Percentiles rank a stretch among this genome's conserved stretches.
Conservation (phyloP, 306 rosid genomes). For the Mimosa pudica region DNA sequence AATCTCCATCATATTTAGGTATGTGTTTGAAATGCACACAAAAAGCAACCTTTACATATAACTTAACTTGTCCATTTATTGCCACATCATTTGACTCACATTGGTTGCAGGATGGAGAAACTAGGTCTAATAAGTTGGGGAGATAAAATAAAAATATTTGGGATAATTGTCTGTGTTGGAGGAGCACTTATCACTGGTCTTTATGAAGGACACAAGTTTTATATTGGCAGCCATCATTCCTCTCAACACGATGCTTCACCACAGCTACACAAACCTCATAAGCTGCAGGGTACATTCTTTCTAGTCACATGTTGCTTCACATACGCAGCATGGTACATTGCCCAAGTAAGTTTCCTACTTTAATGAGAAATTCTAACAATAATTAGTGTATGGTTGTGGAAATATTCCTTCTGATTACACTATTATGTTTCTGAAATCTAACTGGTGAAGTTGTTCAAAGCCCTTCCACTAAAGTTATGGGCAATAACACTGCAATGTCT, state of each 20-base stretch:
- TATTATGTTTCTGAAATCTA: too few species aligned
- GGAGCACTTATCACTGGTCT: constrained; percentile 48
- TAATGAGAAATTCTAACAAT: neutral
- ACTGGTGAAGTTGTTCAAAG: too few species aligned
- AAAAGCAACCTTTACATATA: neutral
- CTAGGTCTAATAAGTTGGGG: constrained; percentile 32
- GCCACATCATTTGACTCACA: neutral
- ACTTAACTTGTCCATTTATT: neutral
- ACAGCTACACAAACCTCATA: constrained; percentile 25
- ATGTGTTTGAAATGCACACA: neutral
- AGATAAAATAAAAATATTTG: constrained; percentile 42
- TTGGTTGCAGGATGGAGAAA: constrained; percentile 44
- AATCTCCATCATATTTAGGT: constrained; percentile 50
- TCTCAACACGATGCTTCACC: neutral
- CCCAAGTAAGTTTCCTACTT: constrained; percentile 40
- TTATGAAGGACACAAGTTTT: constrained; percentile 42
- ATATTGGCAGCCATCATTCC: constrained; percentile 19
- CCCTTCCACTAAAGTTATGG: too few species aligned
- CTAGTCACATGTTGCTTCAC: constrained; percentile 43
- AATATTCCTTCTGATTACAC: too few species aligned
- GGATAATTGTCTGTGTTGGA: constrained; percentile 51
- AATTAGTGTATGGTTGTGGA: neutral
- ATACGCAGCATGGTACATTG: constrained; percentile 46
- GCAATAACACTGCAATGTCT: too few species aligned
- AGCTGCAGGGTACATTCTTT: constrained; percentile 49